phyloP scores from a whole-genome alignment of 495 filamentous ascomycete genomes.

The Paragyromitra xinjiangensis region DNA sequence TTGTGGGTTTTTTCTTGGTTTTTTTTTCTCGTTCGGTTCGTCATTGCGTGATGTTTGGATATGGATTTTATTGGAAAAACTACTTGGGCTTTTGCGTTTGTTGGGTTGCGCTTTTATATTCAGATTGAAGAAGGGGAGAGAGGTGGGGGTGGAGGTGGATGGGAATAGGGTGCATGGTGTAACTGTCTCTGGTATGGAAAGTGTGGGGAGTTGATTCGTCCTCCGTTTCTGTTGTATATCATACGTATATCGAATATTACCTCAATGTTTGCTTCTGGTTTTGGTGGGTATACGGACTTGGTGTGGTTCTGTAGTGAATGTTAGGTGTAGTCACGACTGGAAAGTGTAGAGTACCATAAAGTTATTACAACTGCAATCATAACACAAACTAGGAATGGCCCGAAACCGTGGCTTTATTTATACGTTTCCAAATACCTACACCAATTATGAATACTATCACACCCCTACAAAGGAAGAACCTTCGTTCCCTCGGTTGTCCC shows the following conservation, averaged over 20 bases:
- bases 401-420: too few relatives aligned
- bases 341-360: background rate
- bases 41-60: conserved; percentile 19
- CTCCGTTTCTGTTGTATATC: conserved; percentile 20
- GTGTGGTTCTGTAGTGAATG: background rate
- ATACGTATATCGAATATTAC: conserved; percentile 6
- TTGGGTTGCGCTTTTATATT: conserved; percentile 15
- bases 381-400: too few relatives aligned
- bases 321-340: too few relatives aligned
- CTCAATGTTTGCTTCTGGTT: background rate
- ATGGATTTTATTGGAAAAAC: conserved; percentile 30
- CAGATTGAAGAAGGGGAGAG: background rate
- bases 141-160: background rate
- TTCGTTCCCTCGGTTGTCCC: too few relatives aligned
- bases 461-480: too few relatives aligned
- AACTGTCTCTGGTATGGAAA: conserved; percentile 1
- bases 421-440: too few relatives aligned
- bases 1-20: conserved; percentile 11
- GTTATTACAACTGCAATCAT: background rate
- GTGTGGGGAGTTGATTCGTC: background rate
- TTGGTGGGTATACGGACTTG: background rate
- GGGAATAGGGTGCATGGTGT: background rate
- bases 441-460: too few relatives aligned
- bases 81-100: conserved; percentile 13
- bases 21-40: background rate